Conservation (phyloP, 2,329 filamentous ascomycete genomes). For the Fusarium torulosum region DNA sequence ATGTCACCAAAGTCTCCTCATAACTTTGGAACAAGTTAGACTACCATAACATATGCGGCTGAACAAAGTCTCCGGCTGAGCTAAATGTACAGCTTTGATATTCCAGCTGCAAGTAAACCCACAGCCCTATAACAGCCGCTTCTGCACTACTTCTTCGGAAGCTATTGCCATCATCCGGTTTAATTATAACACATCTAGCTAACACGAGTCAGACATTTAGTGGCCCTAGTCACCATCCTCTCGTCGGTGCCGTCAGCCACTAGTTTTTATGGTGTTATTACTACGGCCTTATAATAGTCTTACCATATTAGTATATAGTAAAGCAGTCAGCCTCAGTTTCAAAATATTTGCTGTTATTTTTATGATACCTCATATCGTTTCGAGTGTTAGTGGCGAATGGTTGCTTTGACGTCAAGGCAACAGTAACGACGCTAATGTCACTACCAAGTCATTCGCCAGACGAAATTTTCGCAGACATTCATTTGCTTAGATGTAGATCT, state of each 20-base stretch:
- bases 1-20: not conserved
- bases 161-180: not conserved
- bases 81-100: not conserved
- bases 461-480: no score
- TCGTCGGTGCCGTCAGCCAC: not conserved
- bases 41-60: no score
- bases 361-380: conserved; percentile 1
- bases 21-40: not conserved
- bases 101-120: not conserved
- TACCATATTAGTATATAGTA: conserved; percentile 1
- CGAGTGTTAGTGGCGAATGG: not conserved
- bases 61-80: no score
- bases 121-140: not conserved
- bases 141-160: not conserved
- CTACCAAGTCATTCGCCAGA: not conserved
- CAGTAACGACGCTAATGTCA: not conserved
- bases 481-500: no score
- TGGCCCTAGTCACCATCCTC: not conserved
- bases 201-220: conserved; percentile 7
- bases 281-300: not conserved
- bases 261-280: not conserved
- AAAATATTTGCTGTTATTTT: not conserved
- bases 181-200: no score
- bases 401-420: not conserved
- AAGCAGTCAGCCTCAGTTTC: conserved; percentile 10